phyloP scores from a whole-genome alignment of 2,329 filamentous ascomycete species.

The Cladosporium sphaerospermum region DNA sequence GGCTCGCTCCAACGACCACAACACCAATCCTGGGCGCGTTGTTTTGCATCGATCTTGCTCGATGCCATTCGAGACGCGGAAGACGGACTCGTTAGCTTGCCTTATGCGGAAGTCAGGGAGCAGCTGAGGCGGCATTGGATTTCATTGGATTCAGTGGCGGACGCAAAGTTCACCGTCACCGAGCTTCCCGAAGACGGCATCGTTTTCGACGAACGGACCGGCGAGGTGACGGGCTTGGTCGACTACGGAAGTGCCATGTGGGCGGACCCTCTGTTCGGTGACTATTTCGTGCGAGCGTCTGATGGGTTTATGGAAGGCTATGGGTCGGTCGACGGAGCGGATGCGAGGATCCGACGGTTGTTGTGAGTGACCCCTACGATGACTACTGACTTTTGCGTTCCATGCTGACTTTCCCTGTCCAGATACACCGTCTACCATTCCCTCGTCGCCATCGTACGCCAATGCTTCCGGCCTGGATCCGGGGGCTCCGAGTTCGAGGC shows the following conservation, averaged over 20 bases:
- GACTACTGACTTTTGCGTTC: not conserved
- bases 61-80: conserved; percentile 51
- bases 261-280: conserved; percentile 51
- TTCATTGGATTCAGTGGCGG: conserved; percentile 44
- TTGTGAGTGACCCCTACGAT: conserved; percentile 31
- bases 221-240: conserved; percentile 44
- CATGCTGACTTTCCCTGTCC: not conserved
- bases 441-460: conserved; percentile 36
- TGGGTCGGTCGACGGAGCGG: conserved; percentile 30
- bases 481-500: conserved; percentile 38
- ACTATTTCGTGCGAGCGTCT: conserved; percentile 40
- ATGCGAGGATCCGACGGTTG: conserved; percentile 33
- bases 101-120: conserved; percentile 49
- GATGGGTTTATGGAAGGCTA: conserved; percentile 39
- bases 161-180: conserved; percentile 47
- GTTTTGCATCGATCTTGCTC: conserved; percentile 49
- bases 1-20: conserved; percentile 36
- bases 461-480: conserved; percentile 39
- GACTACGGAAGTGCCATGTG: conserved; percentile 50
- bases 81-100: conserved; percentile 52
- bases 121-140: conserved; percentile 40
- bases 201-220: conserved; percentile 44
- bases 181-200: conserved; percentile 44
- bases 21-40: conserved; percentile 45
- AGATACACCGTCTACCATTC: conserved; percentile 43